Evolutionary conservation across 768 basidiomycete genomes (phyloP).

Genomic region (Phaeotremella fagi): DNA sequence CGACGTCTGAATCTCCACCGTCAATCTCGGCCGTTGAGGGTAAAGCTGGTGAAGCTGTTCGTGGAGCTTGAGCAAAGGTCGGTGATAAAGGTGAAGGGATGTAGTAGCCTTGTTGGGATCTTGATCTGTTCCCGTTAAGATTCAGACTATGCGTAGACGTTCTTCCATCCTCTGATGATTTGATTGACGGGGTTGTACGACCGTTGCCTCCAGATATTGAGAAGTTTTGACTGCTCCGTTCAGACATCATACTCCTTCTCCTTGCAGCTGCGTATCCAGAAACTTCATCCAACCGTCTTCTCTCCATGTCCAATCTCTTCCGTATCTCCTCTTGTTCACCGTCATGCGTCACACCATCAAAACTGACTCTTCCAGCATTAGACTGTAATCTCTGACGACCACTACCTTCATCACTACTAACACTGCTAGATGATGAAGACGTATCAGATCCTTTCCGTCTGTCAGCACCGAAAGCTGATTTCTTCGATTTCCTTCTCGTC

Average conservation of each 20-base stretch:
- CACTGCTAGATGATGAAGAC: slow-evolving; percentile 10
- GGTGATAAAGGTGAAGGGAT: slow-evolving; percentile 38
- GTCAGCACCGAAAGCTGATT: slow-evolving; percentile 43
- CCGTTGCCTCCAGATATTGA: slow-evolving; percentile 20
- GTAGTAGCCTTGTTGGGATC: slow-evolving; percentile 21
- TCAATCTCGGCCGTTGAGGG: neutral
- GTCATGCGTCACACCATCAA: slow-evolving; percentile 14
- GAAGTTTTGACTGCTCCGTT: slow-evolving; percentile 13
- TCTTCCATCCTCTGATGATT: slow-evolving; percentile 23
- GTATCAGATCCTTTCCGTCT: slow-evolving; percentile 20
- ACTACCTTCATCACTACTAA: slow-evolving; percentile 2
- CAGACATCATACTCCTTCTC: slow-evolving; percentile 32
- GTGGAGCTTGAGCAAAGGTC: slow-evolving; percentile 9
- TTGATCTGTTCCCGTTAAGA: slow-evolving; percentile 11
- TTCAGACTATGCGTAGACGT: neutral
- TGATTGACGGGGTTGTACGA: slow-evolving; percentile 30
- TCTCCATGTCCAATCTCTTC: slow-evolving; percentile 26
- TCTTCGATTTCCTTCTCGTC: slow-evolving; percentile 31
- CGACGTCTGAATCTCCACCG: too few relatives aligned
- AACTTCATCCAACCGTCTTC: slow-evolving; percentile 30
- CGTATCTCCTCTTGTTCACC: slow-evolving; percentile 38
- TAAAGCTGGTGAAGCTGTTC: neutral
- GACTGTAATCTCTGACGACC: neutral
- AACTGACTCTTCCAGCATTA: slow-evolving; percentile 7
- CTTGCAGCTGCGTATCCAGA: slow-evolving; percentile 32